phyloP scores from a whole-genome alignment of 208 protist genomes.

The Leishmania gerbilli region DNA sequence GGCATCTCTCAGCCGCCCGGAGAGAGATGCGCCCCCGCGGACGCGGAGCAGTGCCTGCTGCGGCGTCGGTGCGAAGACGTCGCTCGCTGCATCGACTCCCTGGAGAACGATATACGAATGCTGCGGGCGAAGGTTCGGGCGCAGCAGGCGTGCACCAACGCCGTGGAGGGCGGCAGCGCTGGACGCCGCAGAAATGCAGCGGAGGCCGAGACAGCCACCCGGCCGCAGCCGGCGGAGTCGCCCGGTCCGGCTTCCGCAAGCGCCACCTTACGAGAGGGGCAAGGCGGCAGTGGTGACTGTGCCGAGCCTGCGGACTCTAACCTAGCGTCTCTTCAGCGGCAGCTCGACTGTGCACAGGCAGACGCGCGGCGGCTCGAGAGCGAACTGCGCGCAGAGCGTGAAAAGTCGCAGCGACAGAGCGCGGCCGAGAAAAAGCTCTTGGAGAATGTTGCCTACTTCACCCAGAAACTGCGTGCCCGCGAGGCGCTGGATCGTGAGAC shows the following conservation, averaged over 20 bases:
- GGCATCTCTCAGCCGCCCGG: neutral
- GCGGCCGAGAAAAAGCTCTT: constrained; percentile 46
- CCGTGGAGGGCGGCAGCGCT: neutral
- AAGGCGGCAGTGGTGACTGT: neutral
- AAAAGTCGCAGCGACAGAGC: constrained; percentile 36
- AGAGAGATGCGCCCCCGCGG: neutral
- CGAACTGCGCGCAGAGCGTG: constrained; percentile 38
- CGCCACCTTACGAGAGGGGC: neutral
- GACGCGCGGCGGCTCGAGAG: constrained; percentile 30
- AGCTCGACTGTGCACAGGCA: constrained; percentile 18
- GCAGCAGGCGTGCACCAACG: neutral
- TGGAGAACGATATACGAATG: constrained; percentile 30
- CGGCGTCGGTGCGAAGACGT: constrained; percentile 7
- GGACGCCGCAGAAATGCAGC: neutral
- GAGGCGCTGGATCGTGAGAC: constrained; percentile 39
- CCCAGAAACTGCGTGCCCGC: constrained; percentile 40
- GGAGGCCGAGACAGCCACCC: neutral
- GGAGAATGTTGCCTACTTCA: constrained; percentile 41
- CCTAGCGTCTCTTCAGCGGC: constrained; percentile 8
- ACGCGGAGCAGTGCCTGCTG: neutral
- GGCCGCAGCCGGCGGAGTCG: neutral
- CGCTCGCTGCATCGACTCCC: constrained; percentile 10
- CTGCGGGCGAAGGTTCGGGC: constrained; percentile 9
- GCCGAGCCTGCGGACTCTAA: constrained; percentile 4
- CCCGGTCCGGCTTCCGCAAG: neutral